Conservation (phyloP, 768 basidiomycete species). For the Lentinula sp. region DNA sequence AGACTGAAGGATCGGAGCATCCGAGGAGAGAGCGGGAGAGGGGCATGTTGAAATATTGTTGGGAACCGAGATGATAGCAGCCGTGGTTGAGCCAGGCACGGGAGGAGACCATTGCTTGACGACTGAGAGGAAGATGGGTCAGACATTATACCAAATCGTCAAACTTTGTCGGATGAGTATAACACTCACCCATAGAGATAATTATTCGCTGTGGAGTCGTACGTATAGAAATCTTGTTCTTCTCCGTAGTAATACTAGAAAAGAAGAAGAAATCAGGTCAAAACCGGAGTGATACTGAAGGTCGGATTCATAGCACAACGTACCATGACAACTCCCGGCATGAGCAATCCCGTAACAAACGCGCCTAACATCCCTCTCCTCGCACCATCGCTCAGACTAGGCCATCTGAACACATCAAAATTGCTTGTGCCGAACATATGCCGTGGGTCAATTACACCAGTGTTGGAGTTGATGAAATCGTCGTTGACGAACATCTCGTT, state of each 20-base stretch:
- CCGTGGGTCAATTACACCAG: slow-evolving; percentile 64
- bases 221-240: slow-evolving; percentile 86
- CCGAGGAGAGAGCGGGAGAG: slow-evolving; percentile 74
- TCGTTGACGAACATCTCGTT: slow-evolving; percentile 87
- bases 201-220: slow-evolving; percentile 84
- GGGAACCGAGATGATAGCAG: slow-evolving; percentile 85
- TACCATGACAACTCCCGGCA: slow-evolving; percentile 86
- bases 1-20: slow-evolving; percentile 88
- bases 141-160: slow-evolving; percentile 1
- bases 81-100: slow-evolving; percentile 91
- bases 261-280: slow-evolving; percentile 2
- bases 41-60: slow-evolving; percentile 93
- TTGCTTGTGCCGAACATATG: slow-evolving; percentile 92
- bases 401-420: slow-evolving; percentile 95
- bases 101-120: slow-evolving; percentile 85
- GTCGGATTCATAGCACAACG: slow-evolving; percentile 16
- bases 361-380: slow-evolving; percentile 68
- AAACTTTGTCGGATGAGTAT: too few species aligned
- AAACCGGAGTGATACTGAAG: background rate
- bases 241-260: slow-evolving; percentile 79
- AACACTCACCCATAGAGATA: slow-evolving; percentile 77
- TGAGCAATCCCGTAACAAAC: slow-evolving; percentile 73
- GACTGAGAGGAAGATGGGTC: slow-evolving; percentile 36
- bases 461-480: slow-evolving; percentile 75
- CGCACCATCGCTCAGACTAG: slow-evolving; percentile 79